Evolutionary conservation across 129 eudicot genomes (phyloP), one percentile per base, ranked within the genome.

Genomic region (Artemisia argyi): DNA sequence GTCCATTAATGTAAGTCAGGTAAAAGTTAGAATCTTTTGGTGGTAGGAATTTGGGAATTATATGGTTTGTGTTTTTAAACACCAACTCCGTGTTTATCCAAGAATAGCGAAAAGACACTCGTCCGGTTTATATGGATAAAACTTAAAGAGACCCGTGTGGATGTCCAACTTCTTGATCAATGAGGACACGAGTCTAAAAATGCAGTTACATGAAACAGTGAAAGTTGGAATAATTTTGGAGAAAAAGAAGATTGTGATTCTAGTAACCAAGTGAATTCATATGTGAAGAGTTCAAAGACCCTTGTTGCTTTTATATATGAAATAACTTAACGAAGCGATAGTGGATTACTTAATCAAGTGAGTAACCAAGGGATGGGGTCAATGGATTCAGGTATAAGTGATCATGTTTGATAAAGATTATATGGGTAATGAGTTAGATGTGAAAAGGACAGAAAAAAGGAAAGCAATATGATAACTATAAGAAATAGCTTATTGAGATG

Each of bases 331-430:
- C 17, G 56, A 53, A 65, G 17, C 16, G 14, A 24, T 71, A 64
- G 82, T 71, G 82, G 68, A 66, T 71, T 78, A 10, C 82, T 78
- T 78, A 65, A 50, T 71, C 35, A 47, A 71, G 73, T 78, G 82
- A 73, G 73, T 30, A 61, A 78, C 68, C 61, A 66, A 78, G 72
- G 60, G 70, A 47, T 64, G 72, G 80, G 81, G 66, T 75, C 59
- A 20, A 42, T 44, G 73, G 46, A 75, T 35, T 44, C 52, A 64
- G 20, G 66, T 70, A 20, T 61, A 50, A 55, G 76, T 70, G 60
- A 71, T 22, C 65, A 63, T 71, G 74, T 76, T 67, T 76, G 69
- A 75, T 66, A 7, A 59, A 55, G 73, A 56, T 57, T 48, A 48
- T 68, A 71, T 71, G 72, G 82, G 69, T 8, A 3, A 32, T 70